Evolutionary conservation across 176 grass and related monocot genomes (phyloP).

Genomic region (Hsuehochloa calcarea): DNA sequence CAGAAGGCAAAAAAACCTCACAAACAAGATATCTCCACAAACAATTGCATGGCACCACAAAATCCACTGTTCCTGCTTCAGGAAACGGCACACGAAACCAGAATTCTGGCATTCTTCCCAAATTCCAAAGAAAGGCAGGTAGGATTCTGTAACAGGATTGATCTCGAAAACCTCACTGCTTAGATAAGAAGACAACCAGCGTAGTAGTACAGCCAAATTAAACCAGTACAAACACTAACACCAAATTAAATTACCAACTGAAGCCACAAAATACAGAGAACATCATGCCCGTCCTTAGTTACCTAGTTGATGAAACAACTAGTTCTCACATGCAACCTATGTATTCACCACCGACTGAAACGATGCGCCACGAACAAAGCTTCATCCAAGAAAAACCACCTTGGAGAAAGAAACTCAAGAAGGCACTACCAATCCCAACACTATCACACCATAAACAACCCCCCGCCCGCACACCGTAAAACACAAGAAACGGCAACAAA

Average conservation of each 20-base stretch:
- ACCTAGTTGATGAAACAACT: not conserved
- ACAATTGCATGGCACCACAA: not conserved
- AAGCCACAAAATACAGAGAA: not conserved
- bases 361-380: too few species aligned
- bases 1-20: not conserved
- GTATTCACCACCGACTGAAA: not conserved
- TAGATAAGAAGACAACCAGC: not conserved
- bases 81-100: not conserved
- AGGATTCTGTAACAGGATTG: not conserved
- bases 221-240: not conserved
- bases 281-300: not conserved
- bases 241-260: not conserved
- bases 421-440: not conserved
- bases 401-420: not conserved
- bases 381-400: not conserved
- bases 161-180: not conserved
- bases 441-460: not conserved
- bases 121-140: not conserved
- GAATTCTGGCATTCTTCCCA: not conserved
- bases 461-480: not conserved
- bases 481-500: not conserved
- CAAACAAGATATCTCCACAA: not conserved
- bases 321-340: not conserved
- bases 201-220: not conserved
- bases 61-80: not conserved